Percentiles rank a stretch among this genome's conserved stretches.
Conservation (phyloP, 2,329 filamentous ascomycete genomes). For the Colletotrichum tamarilloi region DNA sequence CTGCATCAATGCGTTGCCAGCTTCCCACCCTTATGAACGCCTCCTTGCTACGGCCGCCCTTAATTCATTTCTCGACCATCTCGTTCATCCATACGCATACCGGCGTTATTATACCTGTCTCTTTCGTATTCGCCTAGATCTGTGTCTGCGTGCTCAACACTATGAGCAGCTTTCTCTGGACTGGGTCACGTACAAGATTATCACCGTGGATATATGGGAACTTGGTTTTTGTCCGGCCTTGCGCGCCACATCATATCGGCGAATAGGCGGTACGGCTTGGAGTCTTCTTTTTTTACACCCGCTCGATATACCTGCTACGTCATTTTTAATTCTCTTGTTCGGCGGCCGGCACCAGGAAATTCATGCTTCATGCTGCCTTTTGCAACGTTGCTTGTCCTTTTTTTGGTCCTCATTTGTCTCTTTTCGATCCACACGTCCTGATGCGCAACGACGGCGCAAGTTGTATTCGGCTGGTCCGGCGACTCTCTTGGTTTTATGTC, state of each 20-base stretch:
- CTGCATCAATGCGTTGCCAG: neutral
- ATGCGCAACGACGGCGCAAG: constrained; percentile 26
- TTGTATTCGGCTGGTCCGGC: constrained; percentile 41
- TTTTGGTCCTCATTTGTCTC: constrained; percentile 2
- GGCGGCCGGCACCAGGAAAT: constrained; percentile 18
- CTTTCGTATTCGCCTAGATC: constrained; percentile 9
- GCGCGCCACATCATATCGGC: constrained; percentile 1
- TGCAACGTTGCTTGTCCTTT: neutral
- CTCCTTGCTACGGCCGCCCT: constrained; percentile 25
- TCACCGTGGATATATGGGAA: constrained; percentile 31
- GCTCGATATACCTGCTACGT: constrained; percentile 32
- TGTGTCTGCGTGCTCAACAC: constrained; percentile 1
- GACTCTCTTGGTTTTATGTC: constrained; percentile 29
- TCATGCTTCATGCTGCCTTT: neutral
- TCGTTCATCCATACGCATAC: constrained; percentile 24
- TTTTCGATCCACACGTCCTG: constrained; percentile 10
- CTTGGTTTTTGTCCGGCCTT: constrained; percentile 23
- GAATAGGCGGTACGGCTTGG: constrained; percentile 13
- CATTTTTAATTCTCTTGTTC: constrained; percentile 25
- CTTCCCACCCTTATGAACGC: neutral
- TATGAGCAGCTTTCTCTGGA: constrained; percentile 23
- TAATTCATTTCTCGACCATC: constrained; percentile 33
- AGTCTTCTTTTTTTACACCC: constrained; percentile 16
- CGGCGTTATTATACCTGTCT: constrained; percentile 20
- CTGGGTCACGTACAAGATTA: constrained; percentile 23